Evolutionary conservation across 805 yeast genomes (phyloP).

Genomic region (Tetrapisispora taiwanensis): DNA sequence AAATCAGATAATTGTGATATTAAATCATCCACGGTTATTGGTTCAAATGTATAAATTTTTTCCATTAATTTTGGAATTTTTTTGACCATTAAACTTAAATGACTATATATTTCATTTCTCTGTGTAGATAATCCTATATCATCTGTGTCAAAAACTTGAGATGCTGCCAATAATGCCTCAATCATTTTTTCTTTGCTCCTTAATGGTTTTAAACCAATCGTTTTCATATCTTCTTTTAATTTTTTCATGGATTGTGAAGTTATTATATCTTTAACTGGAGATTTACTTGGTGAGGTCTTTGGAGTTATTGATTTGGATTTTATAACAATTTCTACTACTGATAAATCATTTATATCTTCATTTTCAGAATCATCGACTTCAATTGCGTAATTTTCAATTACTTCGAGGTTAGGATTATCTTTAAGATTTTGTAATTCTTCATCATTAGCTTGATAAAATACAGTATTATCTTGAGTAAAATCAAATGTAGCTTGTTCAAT

Average conservation of each 20-base stretch:
- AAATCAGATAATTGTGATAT: constrained; percentile 10
- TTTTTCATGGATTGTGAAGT: constrained; percentile 20
- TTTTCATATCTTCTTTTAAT: constrained; percentile 15
- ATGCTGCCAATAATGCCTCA: constrained; percentile 21
- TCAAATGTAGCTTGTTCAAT: neutral
- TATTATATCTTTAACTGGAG: neutral
- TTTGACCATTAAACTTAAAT: constrained; percentile 15
- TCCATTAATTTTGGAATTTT: constrained; percentile 17
- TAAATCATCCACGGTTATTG: constrained; percentile 16
- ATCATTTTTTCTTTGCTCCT: constrained; percentile 22
- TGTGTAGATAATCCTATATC: constrained; percentile 7
- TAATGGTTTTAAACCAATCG: constrained; percentile 24
- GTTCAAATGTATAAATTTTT: constrained; percentile 23
- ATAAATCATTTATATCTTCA: neutral
- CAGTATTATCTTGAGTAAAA: neutral
- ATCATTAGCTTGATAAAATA: neutral
- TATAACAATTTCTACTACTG: neutral
- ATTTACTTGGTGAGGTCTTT: neutral
- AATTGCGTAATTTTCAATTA: neutral
- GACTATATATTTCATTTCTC: constrained; percentile 13
- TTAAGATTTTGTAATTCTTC: neutral
- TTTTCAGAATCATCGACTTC: constrained; percentile 3
- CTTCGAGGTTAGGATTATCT: neutral
- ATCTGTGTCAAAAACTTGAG: constrained; percentile 14
- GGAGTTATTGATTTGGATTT: neutral